phyloP scores from a whole-genome alignment of 305 asterid genomes.

The Fraxinus nigra region DNA sequence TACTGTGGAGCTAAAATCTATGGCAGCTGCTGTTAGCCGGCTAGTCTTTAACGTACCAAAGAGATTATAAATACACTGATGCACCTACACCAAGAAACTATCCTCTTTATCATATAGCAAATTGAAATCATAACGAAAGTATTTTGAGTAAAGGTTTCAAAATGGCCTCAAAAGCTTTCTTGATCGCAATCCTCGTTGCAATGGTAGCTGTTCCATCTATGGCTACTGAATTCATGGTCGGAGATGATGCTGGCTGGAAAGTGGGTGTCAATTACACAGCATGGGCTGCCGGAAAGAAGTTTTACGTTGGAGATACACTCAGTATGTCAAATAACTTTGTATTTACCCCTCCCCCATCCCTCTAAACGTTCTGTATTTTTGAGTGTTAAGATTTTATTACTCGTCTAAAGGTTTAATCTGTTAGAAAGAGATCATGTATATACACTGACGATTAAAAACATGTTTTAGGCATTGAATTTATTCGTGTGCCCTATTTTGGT shows the following conservation, averaged over 20 bases:
- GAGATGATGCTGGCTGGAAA: slow-evolving; percentile 37
- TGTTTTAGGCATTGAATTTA: too few relatives aligned
- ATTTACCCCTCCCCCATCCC: too few relatives aligned
- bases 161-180: slow-evolving; percentile 23
- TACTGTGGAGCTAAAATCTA: background rate
- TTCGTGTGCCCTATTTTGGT: too few relatives aligned
- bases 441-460: background rate
- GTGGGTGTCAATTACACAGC: slow-evolving; percentile 27
- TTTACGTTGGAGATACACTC: slow-evolving; percentile 32
- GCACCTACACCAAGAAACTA: background rate
- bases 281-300: slow-evolving; percentile 32
- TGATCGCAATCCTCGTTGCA: slow-evolving; percentile 18
- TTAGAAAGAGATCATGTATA: background rate
- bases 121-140: background rate
- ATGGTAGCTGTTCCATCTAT: slow-evolving; percentile 5
- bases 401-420: background rate
- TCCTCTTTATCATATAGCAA: background rate
- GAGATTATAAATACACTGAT: background rate
- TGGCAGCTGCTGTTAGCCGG: background rate
- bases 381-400: too few relatives aligned
- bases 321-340: background rate
- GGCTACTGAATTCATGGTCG: slow-evolving; percentile 25
- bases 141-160: background rate
- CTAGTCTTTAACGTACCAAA: background rate
- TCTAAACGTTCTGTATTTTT: too few relatives aligned